Evolutionary conservation across 768 basidiomycete genomes (phyloP).

Genomic region (Lactifluus subvellereus): DNA sequence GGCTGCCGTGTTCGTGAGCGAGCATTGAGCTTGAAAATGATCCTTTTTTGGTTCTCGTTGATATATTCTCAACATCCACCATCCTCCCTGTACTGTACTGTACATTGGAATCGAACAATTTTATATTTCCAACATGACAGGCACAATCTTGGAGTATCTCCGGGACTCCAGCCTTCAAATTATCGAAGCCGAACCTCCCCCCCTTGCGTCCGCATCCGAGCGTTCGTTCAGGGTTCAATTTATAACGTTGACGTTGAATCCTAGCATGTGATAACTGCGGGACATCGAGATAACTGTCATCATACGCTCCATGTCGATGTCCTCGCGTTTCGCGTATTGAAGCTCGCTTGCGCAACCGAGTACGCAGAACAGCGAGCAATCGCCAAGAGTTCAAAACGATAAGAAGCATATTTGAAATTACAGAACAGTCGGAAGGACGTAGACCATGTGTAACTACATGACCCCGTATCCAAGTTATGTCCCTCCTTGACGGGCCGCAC

Average conservation of each 20-base stretch:
- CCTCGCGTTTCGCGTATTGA: background rate
- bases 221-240: background rate
- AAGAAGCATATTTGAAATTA: background rate
- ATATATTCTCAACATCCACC: conserved; percentile 1
- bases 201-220: background rate
- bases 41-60: background rate
- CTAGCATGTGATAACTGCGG: conserved; percentile 10
- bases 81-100: background rate
- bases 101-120: conserved; percentile 1
- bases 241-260: background rate
- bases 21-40: conserved; percentile 45
- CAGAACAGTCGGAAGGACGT: background rate
- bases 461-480: conserved; percentile 21
- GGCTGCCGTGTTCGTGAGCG: conserved; percentile 81
- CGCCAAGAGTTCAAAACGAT: background rate
- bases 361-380: background rate
- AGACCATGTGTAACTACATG: background rate
- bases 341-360: conserved; percentile 17
- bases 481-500: conserved; percentile 54
- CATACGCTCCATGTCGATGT: background rate
- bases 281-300: background rate
- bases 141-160: background rate
- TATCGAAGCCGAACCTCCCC: background rate
- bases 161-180: background rate
- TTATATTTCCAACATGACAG: background rate